Percentiles rank a stretch among this genome's conserved stretches.
Evolutionary conservation across 371 early-diverging fungal genomes (phyloP).

Genomic region (Apophysomyces elegans): DNA sequence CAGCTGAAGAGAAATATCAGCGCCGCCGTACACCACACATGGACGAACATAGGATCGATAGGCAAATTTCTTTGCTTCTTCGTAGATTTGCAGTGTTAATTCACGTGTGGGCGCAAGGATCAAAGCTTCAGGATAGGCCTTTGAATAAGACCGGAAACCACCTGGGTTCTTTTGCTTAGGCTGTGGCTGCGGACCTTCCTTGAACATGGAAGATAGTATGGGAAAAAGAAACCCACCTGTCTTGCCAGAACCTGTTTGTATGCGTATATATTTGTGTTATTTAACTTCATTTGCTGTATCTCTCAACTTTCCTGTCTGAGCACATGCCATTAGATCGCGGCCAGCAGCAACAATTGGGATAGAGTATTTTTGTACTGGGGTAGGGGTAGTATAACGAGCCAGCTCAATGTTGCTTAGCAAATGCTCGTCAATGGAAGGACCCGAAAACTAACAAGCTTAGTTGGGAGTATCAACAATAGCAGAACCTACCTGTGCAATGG

Average conservation of each 20-base stretch:
- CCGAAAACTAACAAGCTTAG: slow-evolving; percentile 45
- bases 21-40: slow-evolving; percentile 98
- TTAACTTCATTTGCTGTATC: neutral
- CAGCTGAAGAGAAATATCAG: slow-evolving; percentile 90
- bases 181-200: slow-evolving; percentile 70
- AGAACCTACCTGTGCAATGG: slow-evolving; percentile 56
- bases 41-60: slow-evolving; percentile 91
- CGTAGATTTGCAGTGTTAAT: slow-evolving; percentile 44
- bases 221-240: slow-evolving; percentile 77
- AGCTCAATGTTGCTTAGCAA: slow-evolving; percentile 69
- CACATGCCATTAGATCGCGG: slow-evolving; percentile 78
- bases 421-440: slow-evolving; percentile 78
- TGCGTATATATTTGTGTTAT: neutral
- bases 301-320: slow-evolving; percentile 71
- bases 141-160: slow-evolving; percentile 48
- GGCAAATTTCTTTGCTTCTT: slow-evolving; percentile 81
- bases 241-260: slow-evolving; percentile 65
- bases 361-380: slow-evolving; percentile 73
- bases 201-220: slow-evolving; percentile 46
- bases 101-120: slow-evolving; percentile 56
- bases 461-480: neutral
- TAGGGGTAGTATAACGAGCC: slow-evolving; percentile 66
- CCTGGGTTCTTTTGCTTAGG: slow-evolving; percentile 28
- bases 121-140: slow-evolving; percentile 48
- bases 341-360: slow-evolving; percentile 66